Evolutionary conservation across 2,329 filamentous ascomycete genomes (phyloP), one percentile per base, ranked within the genome.

Genomic region (Penicillium freii): DNA sequence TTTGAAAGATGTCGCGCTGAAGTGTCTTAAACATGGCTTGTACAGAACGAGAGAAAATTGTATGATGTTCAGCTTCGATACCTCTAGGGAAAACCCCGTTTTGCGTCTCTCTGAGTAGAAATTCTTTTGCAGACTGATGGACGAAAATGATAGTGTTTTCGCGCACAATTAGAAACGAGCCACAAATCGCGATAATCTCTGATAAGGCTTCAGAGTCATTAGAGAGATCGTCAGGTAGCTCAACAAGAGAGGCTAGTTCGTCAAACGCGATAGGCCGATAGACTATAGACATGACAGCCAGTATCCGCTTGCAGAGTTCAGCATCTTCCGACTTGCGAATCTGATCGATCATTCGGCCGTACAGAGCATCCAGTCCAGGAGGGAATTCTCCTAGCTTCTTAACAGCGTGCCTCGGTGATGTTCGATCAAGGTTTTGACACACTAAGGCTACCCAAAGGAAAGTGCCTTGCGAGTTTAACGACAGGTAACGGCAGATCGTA

Each of bases 401-500:
- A 5, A 38, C 17, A 2, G 48, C 31, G 5, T 54, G 5, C 13
- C 47, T 5, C 19, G 13, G 5, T 3, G n/a, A 15, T n/a, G 43
- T 29, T 38, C 23, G 56, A 5, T 51, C 31, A 43, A 75, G 67
- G 10, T 65, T 56, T 61, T 70, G 59, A 53, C 69, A 76, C 4
- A 70, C 71, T 43, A 77, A 62, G 48, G 68, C 69, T 21, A 75
- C 73, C 73, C 71, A 77, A 11, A 79, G 68, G 49, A 78, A 77
- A 4, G 69, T 76, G 43, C 67, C 69, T 15, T 72, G 63, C 8
- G 73, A 70, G 52, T 71, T 71, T 43, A 59, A 45, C 27, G 33
- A 51, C 21, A 74, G 55, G 45, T 67, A 46, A 17, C 55, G 47
- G 19, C 52, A 52, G 7, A 72, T 54, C 4, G 46, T 21, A 10